Evolutionary conservation across 805 yeast genomes (phyloP).

Genomic region (Saturnispora sekii): DNA sequence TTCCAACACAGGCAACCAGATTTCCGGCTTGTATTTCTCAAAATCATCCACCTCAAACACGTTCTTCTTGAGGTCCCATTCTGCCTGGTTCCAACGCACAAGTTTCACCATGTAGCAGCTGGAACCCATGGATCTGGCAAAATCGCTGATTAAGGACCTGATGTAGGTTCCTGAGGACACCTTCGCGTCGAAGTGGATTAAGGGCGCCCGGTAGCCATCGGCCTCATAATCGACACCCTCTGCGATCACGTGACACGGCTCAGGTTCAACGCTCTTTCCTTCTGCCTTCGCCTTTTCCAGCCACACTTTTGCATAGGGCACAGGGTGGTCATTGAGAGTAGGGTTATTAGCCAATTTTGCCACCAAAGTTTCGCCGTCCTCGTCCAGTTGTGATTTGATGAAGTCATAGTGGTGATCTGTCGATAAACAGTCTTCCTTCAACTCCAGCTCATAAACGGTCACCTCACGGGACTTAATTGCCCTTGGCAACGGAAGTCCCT

Average conservation of each 20-base stretch:
- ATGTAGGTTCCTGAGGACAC: constrained; percentile 96
- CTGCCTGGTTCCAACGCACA: constrained; percentile 65
- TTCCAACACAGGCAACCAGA: constrained; percentile 62
- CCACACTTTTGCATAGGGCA: constrained; percentile 52
- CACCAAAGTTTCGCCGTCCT: constrained; percentile 36
- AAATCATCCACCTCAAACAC: constrained; percentile 64
- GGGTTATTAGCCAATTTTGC: constrained; percentile 34
- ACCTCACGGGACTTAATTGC: constrained; percentile 74
- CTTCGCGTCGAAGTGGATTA: constrained; percentile 60
- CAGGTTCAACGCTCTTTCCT: constrained; percentile 19
- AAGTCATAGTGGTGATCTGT: constrained; percentile 47
- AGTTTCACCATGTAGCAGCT: constrained; percentile 85
- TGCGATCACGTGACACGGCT: constrained; percentile 30
- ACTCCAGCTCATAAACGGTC: constrained; percentile 41
- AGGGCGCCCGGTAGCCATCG: constrained; percentile 46
- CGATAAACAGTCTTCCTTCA: constrained; percentile 44
- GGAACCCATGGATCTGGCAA: constrained; percentile 71
- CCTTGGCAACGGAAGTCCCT: constrained; percentile 74
- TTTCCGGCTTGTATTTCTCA: constrained; percentile 43
- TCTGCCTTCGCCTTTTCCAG: constrained; percentile 32
- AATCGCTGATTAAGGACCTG: constrained; percentile 79
- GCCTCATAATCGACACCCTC: constrained; percentile 28
- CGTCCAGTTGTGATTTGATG: constrained; percentile 35
- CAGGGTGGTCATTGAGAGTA: constrained; percentile 52
- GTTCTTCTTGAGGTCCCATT: constrained; percentile 68